A percentile compares a stretch with the other conserved stretches of the same genome.
phyloP scores from a whole-genome alignment of 305 asterid genomes.

The Plantago rigida region DNA sequence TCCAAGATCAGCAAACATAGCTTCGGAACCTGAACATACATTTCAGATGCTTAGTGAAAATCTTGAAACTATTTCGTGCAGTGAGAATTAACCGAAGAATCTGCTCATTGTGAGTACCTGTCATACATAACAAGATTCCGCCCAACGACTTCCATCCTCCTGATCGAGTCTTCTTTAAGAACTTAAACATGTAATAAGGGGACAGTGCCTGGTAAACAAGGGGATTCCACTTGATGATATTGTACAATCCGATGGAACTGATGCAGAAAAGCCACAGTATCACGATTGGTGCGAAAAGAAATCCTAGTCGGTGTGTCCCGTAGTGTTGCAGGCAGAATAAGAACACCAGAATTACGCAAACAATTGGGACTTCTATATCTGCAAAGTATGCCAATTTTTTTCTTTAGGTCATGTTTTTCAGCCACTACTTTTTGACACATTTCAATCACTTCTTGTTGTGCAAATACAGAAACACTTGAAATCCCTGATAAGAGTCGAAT shows the following conservation, averaged over 20 bases:
- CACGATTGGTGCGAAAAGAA: conserved; percentile 74
- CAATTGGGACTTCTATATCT: conserved; percentile 82
- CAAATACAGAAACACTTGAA: neutral
- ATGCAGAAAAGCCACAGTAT: conserved; percentile 87
- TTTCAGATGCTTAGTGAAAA: neutral
- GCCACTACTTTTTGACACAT: neutral
- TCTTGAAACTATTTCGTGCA: neutral
- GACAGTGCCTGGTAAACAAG: conserved; percentile 78
- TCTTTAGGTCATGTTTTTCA: neutral
- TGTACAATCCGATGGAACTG: conserved; percentile 77
- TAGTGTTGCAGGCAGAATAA: conserved; percentile 74
- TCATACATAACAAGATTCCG: conserved; percentile 77
- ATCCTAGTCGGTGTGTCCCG: conserved; percentile 79
- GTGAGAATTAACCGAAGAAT: conserved; percentile 7
- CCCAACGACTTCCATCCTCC: conserved; percentile 92
- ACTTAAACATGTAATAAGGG: conserved; percentile 87
- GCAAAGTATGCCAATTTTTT: conserved; percentile 25
- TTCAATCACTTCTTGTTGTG: neutral
- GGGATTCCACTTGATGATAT: conserved; percentile 71
- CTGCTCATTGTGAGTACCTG: conserved; percentile 36
- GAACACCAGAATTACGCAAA: conserved; percentile 65
- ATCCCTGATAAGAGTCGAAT: neutral
- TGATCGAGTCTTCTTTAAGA: conserved; percentile 67
- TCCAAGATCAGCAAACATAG: conserved; percentile 96
- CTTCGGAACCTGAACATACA: conserved; percentile 63